Evolutionary conservation across 768 basidiomycete genomes (phyloP).

Genomic region (Suillus sp.): DNA sequence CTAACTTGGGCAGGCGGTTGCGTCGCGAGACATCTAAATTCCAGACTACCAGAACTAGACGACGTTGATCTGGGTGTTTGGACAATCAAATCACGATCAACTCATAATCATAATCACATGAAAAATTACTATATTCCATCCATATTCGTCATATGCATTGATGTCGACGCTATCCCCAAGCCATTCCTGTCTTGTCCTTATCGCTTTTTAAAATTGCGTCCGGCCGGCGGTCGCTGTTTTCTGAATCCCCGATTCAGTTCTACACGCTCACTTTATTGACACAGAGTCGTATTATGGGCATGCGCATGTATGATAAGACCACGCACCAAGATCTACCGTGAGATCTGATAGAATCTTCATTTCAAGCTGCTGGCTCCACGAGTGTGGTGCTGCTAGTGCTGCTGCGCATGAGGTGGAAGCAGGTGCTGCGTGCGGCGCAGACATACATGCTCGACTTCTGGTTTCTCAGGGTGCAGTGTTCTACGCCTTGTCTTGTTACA

Average conservation of each 20-base stretch:
- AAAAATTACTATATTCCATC: slow-evolving; percentile 25
- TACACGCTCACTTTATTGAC: not conserved
- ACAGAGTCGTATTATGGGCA: not conserved
- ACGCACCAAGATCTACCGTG: not conserved
- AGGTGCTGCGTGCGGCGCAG: not conserved
- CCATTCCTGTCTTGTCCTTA: slow-evolving; percentile 8
- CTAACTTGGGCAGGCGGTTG: slow-evolving; percentile 46
- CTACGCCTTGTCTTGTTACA: not conserved
- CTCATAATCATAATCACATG: slow-evolving; percentile 5
- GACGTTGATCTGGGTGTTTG: slow-evolving; percentile 30
- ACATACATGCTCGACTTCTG: not conserved
- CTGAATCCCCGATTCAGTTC: not conserved
- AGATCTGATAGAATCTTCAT: not conserved
- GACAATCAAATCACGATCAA: not conserved
- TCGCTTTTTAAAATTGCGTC: slow-evolving; percentile 9
- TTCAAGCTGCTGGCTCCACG: not conserved
- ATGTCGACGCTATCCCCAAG: slow-evolving; percentile 8
- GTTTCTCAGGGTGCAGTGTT: not conserved
- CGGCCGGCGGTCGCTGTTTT: not conserved
- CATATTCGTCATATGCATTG: slow-evolving; percentile 24
- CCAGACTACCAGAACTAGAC: slow-evolving; percentile 48
- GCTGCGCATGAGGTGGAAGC: slow-evolving; percentile 1
- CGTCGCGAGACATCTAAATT: slow-evolving; percentile 70
- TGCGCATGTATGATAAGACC: slow-evolving; percentile 1
- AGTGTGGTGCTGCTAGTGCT: not conserved